These are phyloP conservation scores for Botrytis fragariae DNA, from an alignment of 2,329 filamentous ascomycete genomes.

Conservation along the genomic window DNA sequence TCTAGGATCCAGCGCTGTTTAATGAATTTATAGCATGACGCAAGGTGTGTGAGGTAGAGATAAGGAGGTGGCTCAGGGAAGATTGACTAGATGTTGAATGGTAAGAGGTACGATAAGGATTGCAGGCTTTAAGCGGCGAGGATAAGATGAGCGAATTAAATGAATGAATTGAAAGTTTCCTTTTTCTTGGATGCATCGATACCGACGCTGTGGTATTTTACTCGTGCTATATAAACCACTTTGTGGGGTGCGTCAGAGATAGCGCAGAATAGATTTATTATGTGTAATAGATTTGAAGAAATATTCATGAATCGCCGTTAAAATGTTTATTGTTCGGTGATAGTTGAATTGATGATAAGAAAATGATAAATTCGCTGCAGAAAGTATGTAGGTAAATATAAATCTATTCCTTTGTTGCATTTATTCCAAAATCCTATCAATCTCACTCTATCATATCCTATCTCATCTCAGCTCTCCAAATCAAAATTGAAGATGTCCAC, in stretches of 20 bases:
- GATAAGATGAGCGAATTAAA: not conserved
- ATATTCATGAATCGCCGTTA: not conserved
- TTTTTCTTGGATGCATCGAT: not conserved
- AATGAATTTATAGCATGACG: not conserved
- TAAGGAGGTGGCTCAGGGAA: not conserved
- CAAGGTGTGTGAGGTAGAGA: not conserved
- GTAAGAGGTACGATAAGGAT: not conserved
- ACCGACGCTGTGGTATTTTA: not conserved
- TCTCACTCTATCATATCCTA: not conserved
- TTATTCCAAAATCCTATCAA: not conserved
- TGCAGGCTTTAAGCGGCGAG: slow-evolving; percentile 10
- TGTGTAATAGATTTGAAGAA: not conserved
- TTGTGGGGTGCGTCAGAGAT: not conserved
- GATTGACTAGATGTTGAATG: not conserved
- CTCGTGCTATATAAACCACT: not conserved
- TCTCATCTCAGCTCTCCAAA: not conserved
- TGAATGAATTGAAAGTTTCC: not conserved
- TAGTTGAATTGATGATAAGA: not conserved
- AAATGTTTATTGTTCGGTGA: not conserved
- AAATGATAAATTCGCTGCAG: not conserved
- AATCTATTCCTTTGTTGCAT: not conserved
- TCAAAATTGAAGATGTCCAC: not conserved
- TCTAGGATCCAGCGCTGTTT: slow-evolving; percentile 17
- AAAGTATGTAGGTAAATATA: not conserved
- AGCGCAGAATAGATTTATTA: not conserved